A percentile compares a stretch with the other conserved stretches of the same genome.
Conservation (phyloP, 1,139 yeast species). For the Nakaseomyces sp. region DNA sequence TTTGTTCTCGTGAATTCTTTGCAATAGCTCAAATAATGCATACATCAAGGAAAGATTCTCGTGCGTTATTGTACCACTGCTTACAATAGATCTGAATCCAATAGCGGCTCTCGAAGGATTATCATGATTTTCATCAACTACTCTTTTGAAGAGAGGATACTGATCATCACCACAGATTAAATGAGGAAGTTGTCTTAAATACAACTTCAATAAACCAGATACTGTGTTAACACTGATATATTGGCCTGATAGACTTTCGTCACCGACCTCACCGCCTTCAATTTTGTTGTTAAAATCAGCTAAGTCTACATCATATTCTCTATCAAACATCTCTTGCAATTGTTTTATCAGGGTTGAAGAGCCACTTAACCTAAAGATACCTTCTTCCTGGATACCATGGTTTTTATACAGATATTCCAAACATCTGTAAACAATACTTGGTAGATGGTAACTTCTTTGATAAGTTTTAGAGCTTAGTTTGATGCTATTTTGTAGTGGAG, state of each 20-base stretch:
- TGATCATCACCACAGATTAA: constrained; percentile 50
- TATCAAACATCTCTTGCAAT: constrained; percentile 61
- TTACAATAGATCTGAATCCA: constrained; percentile 29
- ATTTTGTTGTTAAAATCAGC: constrained; percentile 24
- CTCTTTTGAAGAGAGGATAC: constrained; percentile 35
- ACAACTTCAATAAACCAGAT: constrained; percentile 68
- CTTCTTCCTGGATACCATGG: constrained; percentile 78
- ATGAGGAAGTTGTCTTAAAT: constrained; percentile 61
- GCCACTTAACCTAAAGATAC: constrained; percentile 85
- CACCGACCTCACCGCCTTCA: constrained; percentile 25
- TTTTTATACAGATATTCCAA: constrained; percentile 57
- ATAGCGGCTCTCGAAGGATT: constrained; percentile 29
- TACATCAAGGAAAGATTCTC: constrained; percentile 55
- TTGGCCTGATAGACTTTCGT: constrained; percentile 12
- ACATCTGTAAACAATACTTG: constrained; percentile 73
- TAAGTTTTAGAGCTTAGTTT: constrained; percentile 41
- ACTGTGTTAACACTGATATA: constrained; percentile 59
- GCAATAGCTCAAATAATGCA: constrained; percentile 58
- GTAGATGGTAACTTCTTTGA: constrained; percentile 43
- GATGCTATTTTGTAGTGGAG: constrained; percentile 48
- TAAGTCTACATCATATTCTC: constrained; percentile 61
- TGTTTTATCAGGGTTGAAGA: constrained; percentile 70
- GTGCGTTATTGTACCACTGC: constrained; percentile 34
- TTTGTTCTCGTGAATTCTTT: constrained; percentile 54
- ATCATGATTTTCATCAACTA: constrained; percentile 28